These are phyloP conservation scores for Ogataea corticis DNA, from an alignment of 805 yeast species.

Conservation along the genomic window DNA sequence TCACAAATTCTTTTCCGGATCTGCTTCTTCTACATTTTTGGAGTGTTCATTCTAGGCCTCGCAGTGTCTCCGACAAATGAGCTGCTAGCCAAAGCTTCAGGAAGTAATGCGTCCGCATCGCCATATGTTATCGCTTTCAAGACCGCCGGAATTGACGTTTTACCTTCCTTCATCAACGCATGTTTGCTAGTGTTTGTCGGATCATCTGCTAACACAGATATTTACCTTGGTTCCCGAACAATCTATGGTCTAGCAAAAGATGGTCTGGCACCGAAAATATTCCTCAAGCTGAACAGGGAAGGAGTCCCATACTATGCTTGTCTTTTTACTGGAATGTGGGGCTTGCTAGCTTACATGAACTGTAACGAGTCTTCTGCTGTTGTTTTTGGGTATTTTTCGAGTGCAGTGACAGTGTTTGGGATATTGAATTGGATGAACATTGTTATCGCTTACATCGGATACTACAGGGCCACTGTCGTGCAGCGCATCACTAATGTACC, in stretches of 20 bases:
- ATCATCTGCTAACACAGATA: slow-evolving; percentile 69
- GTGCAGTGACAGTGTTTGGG: slow-evolving; percentile 60
- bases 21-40: slow-evolving; percentile 20
- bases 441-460: slow-evolving; percentile 42
- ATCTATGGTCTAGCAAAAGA: slow-evolving; percentile 65
- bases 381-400: slow-evolving; percentile 61
- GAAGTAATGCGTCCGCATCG: slow-evolving; percentile 64
- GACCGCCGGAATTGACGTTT: slow-evolving; percentile 56
- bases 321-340: slow-evolving; percentile 42
- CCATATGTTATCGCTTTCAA: slow-evolving; percentile 79
- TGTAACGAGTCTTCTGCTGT: slow-evolving; percentile 51
- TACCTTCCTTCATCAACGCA: slow-evolving; percentile 73
- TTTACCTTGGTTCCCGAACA: slow-evolving; percentile 67
- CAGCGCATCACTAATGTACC: slow-evolving; percentile 22
- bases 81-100: slow-evolving; percentile 39
- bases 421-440: slow-evolving; percentile 57
- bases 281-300: slow-evolving; percentile 54
- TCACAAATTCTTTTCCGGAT: slow-evolving; percentile 24
- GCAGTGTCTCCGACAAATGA: slow-evolving; percentile 41
- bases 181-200: slow-evolving; percentile 48
- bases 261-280: slow-evolving; percentile 66
- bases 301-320: slow-evolving; percentile 57
- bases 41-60: slow-evolving; percentile 44
- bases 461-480: slow-evolving; percentile 37
- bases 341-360: slow-evolving; percentile 64